Evolutionary conservation across 2,329 filamentous ascomycete species (phyloP).

Genomic region (Aspergillus pseudoglaucus): DNA sequence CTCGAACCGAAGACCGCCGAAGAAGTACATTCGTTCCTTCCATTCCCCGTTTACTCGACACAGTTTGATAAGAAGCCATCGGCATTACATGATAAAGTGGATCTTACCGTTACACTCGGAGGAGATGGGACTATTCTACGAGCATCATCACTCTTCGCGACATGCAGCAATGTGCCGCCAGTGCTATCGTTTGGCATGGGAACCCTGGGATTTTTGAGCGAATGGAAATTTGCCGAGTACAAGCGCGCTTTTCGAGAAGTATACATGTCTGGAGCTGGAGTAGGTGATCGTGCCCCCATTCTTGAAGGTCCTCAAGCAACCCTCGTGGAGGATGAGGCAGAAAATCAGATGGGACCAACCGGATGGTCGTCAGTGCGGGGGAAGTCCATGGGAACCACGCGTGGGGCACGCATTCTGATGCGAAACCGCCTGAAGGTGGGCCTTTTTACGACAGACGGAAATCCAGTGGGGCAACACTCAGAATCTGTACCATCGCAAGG

Average conservation of each 20-base stretch:
- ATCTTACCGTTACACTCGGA: constrained; percentile 82
- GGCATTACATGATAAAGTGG: constrained; percentile 69
- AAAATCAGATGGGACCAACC: constrained; percentile 32
- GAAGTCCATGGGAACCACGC: constrained; percentile 69
- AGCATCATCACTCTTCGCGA: constrained; percentile 79
- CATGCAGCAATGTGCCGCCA: constrained; percentile 73
- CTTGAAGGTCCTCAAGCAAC: constrained; percentile 40
- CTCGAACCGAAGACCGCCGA: constrained; percentile 71
- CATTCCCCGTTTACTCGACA: constrained; percentile 64
- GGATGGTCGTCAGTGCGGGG: constrained; percentile 70
- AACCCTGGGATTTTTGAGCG: constrained; percentile 85
- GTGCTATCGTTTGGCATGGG: constrained; percentile 96
- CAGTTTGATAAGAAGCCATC: constrained; percentile 28
- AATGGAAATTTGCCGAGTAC: constrained; percentile 93
- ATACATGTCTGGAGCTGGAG: constrained; percentile 69
- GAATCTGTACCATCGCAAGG: constrained; percentile 21
- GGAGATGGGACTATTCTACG: constrained; percentile 88
- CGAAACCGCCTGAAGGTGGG: constrained; percentile 82
- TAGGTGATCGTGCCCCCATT: constrained; percentile 39
- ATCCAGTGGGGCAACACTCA: constrained; percentile 46
- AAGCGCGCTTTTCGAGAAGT: constrained; percentile 88
- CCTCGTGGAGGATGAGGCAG: constrained; percentile 11
- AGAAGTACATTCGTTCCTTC: constrained; percentile 62
- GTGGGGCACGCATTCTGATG: constrained; percentile 74
- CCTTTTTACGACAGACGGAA: constrained; percentile 65